Percentiles rank a stretch among this genome's conserved stretches.
Evolutionary conservation across 108 stramenopile genomes (phyloP).

Genomic region (Parietichytrium sp.): DNA sequence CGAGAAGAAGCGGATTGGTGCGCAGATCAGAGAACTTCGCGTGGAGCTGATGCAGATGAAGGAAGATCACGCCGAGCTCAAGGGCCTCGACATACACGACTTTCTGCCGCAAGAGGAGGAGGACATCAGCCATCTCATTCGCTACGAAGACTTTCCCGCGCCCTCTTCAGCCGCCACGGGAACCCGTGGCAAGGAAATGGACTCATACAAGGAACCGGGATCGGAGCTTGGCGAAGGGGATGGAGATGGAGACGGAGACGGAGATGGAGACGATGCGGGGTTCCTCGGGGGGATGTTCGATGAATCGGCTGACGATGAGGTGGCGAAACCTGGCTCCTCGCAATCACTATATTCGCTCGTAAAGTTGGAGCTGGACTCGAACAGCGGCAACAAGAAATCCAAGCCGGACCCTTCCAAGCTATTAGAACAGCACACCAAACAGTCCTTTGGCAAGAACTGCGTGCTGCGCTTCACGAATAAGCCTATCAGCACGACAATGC

Average conservation of each 20-base stretch:
- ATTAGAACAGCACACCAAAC: slow-evolving; percentile 1
- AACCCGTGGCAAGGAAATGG: neutral
- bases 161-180: too few relatives aligned
- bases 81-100: neutral
- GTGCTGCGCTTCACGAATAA: too few relatives aligned
- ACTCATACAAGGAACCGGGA: too few relatives aligned
- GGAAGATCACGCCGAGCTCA: neutral
- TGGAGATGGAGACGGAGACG: neutral
- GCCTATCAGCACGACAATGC: too few relatives aligned
- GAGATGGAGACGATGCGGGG: neutral
- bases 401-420: neutral
- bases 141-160: neutral
- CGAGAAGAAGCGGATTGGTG: neutral
- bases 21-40: too few relatives aligned
- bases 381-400: too few relatives aligned
- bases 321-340: neutral
- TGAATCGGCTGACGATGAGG: neutral
- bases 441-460: neutral
- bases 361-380: neutral
- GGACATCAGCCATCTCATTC: neutral
- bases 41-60: neutral
- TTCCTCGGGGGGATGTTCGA: neutral
- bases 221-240: neutral
- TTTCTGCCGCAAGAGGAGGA: neutral
- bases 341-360: neutral